Evolutionary conservation across 192 early-diverging fungal species (phyloP), one percentile per base, ranked within the genome.

Genomic region (Geranomyces michiganensis): DNA sequence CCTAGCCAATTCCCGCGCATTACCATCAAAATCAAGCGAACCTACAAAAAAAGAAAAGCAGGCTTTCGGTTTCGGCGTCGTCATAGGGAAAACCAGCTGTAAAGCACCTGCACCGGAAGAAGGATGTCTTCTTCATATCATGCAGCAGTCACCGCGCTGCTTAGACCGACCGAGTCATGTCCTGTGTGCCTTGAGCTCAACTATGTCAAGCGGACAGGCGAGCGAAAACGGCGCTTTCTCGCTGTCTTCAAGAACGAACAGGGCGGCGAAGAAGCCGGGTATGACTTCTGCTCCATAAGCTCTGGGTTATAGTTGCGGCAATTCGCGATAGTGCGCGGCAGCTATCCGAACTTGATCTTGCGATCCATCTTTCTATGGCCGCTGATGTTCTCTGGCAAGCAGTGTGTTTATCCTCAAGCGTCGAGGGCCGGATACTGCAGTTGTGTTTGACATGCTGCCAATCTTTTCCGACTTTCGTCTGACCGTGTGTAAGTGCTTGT

Each of bases 261-360:
- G 66, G 73, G 73, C 24, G 66, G 66, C 26, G 65, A 74, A 24
- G 73, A 74, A 36, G 73, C 73, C n/a, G 71, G 73, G 71, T 73
- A 29, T 10, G 71, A 65, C 51, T 53, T n/a, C n/a, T n/a, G n/a
- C n/a, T n/a, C n/a, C n/a, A n/a, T n/a, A n/a, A n/a, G n/a, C n/a
- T n/a, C n/a, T n/a, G n/a, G n/a, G n/a, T n/a, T n/a, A n/a, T n/a
- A n/a, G n/a, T n/a, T n/a, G n/a, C n/a, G n/a, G n/a, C n/a, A n/a
- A n/a, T n/a, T n/a, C n/a, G n/a, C n/a, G n/a, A n/a, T n/a, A n/a
- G n/a, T n/a, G n/a, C n/a, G n/a, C n/a, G n/a, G n/a, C n/a, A n/a
- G n/a, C n/a, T n/a, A n/a, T n/a, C n/a, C n/a, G n/a, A n/a, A n/a
- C n/a, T n/a, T n/a, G n/a, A n/a, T n/a, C n/a, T n/a, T n/a, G n/a